phyloP scores from a whole-genome alignment of 768 basidiomycete species.

The Suillus hirtellus region DNA sequence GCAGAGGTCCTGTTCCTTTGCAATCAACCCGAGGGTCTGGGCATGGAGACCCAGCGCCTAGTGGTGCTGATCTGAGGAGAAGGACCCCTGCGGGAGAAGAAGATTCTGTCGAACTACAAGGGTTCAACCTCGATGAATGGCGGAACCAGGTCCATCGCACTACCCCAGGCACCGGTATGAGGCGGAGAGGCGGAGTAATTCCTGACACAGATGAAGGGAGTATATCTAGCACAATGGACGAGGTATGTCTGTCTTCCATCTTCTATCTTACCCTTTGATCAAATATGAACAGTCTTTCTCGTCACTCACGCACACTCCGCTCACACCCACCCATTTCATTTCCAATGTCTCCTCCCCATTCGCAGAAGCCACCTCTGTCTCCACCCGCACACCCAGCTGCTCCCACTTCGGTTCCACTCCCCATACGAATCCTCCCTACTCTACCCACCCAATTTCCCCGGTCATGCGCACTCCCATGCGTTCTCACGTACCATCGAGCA shows the following conservation, averaged over 20 bases:
- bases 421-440: conserved; percentile 29
- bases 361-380: not conserved
- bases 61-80: conserved; percentile 17
- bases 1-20: conserved; percentile 25
- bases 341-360: conserved; percentile 38
- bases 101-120: conserved; percentile 49
- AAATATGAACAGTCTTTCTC: conserved; percentile 41
- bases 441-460: conserved; percentile 30
- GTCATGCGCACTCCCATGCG: conserved; percentile 15
- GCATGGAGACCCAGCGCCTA: conserved; percentile 5
- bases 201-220: conserved; percentile 15
- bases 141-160: conserved; percentile 41
- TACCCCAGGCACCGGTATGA: not conserved
- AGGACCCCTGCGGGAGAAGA: conserved; percentile 21
- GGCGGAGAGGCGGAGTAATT: conserved; percentile 6
- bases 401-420: conserved; percentile 15
- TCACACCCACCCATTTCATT: conserved; percentile 50
- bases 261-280: not conserved
- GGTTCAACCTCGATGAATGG: conserved; percentile 59
- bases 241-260: conserved; percentile 39
- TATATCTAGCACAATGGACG: conserved; percentile 41
- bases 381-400: conserved; percentile 17
- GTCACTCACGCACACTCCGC: conserved; percentile 45
- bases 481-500: not conserved
- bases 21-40: conserved; percentile 18